Evolutionary conservation across 1,284 basidiomycete genomes (phyloP).

Genomic region (Puccinia horiana): DNA sequence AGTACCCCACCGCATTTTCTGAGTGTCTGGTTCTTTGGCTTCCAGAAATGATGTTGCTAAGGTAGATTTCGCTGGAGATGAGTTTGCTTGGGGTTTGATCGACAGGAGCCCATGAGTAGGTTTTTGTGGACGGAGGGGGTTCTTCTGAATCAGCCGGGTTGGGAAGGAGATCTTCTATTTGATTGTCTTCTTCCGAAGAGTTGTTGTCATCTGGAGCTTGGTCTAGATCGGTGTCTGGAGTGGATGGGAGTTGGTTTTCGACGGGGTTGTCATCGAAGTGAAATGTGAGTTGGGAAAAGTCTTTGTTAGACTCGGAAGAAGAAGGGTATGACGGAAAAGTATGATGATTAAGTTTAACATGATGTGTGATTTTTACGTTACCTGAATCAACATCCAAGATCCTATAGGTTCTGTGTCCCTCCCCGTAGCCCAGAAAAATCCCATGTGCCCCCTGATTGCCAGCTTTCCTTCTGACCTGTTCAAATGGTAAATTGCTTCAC

Average conservation of each 20-base stretch:
- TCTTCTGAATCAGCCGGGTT: background rate
- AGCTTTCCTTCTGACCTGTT: conserved; percentile 5
- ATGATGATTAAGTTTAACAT: conserved; percentile 2
- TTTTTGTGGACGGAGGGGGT: background rate
- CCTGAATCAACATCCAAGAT: too few species aligned
- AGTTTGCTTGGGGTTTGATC: background rate
- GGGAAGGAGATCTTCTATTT: background rate
- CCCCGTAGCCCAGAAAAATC: too few species aligned
- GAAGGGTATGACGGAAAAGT: background rate
- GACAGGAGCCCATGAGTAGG: background rate
- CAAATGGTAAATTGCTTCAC: background rate
- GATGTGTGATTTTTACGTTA: background rate
- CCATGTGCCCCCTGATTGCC: too few species aligned
- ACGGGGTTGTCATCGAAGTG: background rate
- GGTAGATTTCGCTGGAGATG: background rate
- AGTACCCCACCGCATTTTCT: background rate
- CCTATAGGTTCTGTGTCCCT: too few species aligned
- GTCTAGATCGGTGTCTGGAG: background rate
- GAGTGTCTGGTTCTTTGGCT: background rate
- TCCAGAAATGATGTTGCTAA: background rate
- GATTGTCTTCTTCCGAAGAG: background rate
- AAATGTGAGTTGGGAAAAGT: background rate
- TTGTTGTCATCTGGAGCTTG: background rate
- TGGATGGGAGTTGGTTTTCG: background rate
- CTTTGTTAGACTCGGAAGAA: background rate